Evolutionary conservation across 371 early-diverging fungal genomes (phyloP).

Genomic region (Mortierella sp.): DNA sequence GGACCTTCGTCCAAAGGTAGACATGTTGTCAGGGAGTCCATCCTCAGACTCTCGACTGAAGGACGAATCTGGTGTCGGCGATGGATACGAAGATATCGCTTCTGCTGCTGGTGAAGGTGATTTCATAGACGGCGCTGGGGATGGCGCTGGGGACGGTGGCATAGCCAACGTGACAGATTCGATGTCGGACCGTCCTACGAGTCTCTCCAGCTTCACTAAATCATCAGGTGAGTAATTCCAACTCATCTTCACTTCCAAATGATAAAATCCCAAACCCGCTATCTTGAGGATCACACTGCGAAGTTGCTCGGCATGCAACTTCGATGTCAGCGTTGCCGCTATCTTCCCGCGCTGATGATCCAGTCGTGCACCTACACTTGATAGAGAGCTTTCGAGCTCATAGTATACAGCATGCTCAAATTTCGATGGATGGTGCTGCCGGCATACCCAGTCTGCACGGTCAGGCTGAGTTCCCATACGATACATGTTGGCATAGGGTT

Average conservation of each 20-base stretch:
- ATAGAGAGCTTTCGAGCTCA: slow-evolving; percentile 9
- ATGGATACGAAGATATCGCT: neutral
- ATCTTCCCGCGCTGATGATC: slow-evolving; percentile 8
- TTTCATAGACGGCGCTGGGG: neutral
- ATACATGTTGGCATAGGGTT: slow-evolving; percentile 1
- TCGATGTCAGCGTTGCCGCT: neutral
- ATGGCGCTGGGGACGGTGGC: neutral
- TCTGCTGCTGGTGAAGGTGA: neutral
- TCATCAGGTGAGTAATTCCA: neutral
- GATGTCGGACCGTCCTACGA: neutral
- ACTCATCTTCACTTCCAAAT: neutral
- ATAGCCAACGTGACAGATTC: neutral
- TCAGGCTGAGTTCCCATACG: neutral
- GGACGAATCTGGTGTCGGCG: neutral
- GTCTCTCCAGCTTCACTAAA: neutral
- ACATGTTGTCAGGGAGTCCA: slow-evolving; percentile 5
- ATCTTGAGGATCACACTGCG: neutral
- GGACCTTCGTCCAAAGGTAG: neutral
- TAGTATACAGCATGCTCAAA: neutral
- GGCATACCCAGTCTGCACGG: slow-evolving; percentile 16
- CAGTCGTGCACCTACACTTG: slow-evolving; percentile 8
- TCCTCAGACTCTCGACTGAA: neutral
- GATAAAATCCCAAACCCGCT: neutral
- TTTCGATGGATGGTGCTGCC: neutral
- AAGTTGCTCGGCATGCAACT: neutral